Base-by-base conservation (phyloP, 306 rosid species). In the Oxytropis ochrocephala region DNA sequence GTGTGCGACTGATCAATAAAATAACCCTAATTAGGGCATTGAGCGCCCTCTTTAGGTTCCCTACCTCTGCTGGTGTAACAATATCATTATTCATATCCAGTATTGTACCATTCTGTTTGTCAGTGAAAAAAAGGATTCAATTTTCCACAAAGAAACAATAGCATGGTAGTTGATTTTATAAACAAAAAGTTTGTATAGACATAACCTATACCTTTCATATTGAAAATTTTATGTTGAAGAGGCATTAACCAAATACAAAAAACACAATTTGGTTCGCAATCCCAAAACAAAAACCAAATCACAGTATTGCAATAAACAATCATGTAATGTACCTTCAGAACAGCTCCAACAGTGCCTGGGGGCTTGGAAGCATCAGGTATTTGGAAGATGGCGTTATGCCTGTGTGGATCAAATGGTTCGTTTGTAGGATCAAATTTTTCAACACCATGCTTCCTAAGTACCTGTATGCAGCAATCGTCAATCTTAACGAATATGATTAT, bases 371-470 rank as follows among this genome's bases (percentile, higher is more conserved):
- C 81, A 81, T 91, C 92, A 54, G 89, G 87, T 36, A 95, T 54
- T 84, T 91, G 90, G 82, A 88, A 95, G 21, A 89, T 73, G 1
- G 99, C 99, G 3, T 87, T 81, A 76, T 95, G 99, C 76, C 81
- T 91, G 82, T 95, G 80, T 27, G 99, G 99, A 84, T 95, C 85
- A 77, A 95, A 95, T 29, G 97, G 89, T 81, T 95, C 97, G 76
- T 95, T 89, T 62, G 80, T 73, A 38, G 99, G 96, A 81, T 91
- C 97, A 80, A 68, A 95, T 55, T 84, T 95, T 81, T 85, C 96
- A 9, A 95, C 69, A 36, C 97, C 99, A 42, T 67, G 81, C 82
- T 91, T 95, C 74, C 70, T 91, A 30, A 95, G 88, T 43, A 84
- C 95, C 99, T 95, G 89, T 39, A 84, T 67, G 19, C 56, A 82